Base-by-base conservation (phyloP, 2,329 filamentous ascomycete genomes). In the Penicillium sp. region DNA sequence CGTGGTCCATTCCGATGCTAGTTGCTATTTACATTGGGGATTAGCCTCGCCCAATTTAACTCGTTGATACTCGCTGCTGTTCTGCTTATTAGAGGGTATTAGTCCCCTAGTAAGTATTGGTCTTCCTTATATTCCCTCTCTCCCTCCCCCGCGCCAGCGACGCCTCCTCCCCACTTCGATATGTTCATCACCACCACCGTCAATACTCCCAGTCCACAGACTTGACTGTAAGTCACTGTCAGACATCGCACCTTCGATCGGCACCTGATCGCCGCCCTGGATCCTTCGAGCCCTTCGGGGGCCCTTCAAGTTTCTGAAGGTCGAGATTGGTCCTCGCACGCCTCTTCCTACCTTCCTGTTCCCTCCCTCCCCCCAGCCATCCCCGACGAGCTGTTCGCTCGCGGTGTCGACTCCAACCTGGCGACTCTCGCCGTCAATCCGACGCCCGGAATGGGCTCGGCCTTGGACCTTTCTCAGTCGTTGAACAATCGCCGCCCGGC, bases 401-500 rank as follows among this genome's bases (percentile, higher is more conserved):
- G 71, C 69, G 71, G 78, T n/a, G n/a, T n/a, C 63, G 75, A 56
- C 26, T 58, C 75, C 77, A 84, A 78, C 75, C 80, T 86, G 84
- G 83, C 83, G 77, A 79, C 83, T 68, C 80, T 83, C 64, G 80
- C 84, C 67, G 78, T 82, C 8, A 42, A 42, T 64, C 81, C 80
- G 65, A 78, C 80, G 68, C 75, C 80, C 68, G 82, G 80, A 69
- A 87, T 86, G 83, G 80, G 83, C 74, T 76, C 82, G 69, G 78
- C 80, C 68, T 73, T 83, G 67, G 83, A 86, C 71, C 76, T 80
- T 71, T 77, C 79, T 64, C 79, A 81, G 68, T 88, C 87, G 75
- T 85, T 91, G 69, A 84, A 86, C 61, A 81, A 86, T 70, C 83
- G 88, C 65, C 84, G 88, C 71, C 83, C 85, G 66, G 87, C 87